Evolutionary conservation across 2,329 filamentous ascomycete species (phyloP).

Genomic region (Sclerotinia borealis): DNA sequence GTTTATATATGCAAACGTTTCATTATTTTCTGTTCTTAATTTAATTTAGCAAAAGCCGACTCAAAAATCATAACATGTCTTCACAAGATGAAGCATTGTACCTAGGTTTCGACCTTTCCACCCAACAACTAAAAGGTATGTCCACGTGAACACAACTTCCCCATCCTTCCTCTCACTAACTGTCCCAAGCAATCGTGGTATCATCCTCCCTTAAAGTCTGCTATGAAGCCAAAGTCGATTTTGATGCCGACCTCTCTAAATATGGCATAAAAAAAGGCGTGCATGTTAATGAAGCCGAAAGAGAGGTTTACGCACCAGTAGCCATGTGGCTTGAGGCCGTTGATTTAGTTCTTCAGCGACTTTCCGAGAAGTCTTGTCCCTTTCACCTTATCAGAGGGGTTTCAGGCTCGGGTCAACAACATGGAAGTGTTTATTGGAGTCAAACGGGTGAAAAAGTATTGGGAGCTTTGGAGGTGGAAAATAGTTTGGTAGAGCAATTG

Average conservation of each 20-base stretch:
- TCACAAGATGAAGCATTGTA: conserved; percentile 57
- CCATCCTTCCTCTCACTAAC: conserved; percentile 17
- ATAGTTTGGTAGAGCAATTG: conserved; percentile 67
- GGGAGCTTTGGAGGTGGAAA: conserved; percentile 50
- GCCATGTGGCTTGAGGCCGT: conserved; percentile 92
- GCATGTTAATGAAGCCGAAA: conserved; percentile 69
- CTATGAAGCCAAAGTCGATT: conserved; percentile 87
- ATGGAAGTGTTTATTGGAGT: conserved; percentile 95
- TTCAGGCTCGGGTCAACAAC: conserved; percentile 92
- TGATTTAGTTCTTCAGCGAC: conserved; percentile 71
- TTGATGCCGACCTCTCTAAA: conserved; percentile 74
- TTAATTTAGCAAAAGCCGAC: background rate
- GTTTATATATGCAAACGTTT: background rate
- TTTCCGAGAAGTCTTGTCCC: conserved; percentile 64
- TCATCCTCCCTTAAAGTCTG: conserved; percentile 74
- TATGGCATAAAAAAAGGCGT: conserved; percentile 88
- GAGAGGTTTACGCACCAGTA: conserved; percentile 88
- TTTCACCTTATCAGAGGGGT: conserved; percentile 72
- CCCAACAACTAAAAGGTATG: conserved; percentile 88
- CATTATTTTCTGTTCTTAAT: background rate
- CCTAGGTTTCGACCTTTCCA: conserved; percentile 91
- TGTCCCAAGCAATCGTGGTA: conserved; percentile 65
- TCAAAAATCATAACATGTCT: conserved; percentile 32
- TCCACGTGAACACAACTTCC: conserved; percentile 12
- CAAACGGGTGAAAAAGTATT: conserved; percentile 61